phyloP scores from a whole-genome alignment of 306 rosid species.

The Ormosia semicastrata region DNA sequence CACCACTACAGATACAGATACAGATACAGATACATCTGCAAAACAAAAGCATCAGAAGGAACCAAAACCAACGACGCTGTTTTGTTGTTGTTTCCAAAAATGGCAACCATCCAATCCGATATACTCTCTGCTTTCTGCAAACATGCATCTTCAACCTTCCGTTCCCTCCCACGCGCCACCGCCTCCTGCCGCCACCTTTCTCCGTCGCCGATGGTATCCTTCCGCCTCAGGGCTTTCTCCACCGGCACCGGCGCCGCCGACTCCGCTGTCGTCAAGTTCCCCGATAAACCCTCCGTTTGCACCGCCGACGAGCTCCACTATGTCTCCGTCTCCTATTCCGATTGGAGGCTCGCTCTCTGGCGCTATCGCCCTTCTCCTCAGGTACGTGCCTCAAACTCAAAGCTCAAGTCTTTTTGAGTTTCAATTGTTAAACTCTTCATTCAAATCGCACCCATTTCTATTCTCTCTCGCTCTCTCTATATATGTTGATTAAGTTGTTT shows the following conservation, averaged over 20 bases:
- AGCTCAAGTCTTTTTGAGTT: background rate
- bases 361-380: conserved; percentile 81
- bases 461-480: too few species aligned
- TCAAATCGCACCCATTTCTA: background rate
- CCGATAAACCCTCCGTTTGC: conserved; percentile 77
- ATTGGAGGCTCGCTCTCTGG: conserved; percentile 97
- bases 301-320: conserved; percentile 97
- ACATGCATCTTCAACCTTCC: conserved; percentile 45
- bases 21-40: too few species aligned
- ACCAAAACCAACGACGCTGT: background rate
- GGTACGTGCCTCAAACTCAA: conserved; percentile 29
- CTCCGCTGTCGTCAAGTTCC: conserved; percentile 30
- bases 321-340: conserved; percentile 73
- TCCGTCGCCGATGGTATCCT: conserved; percentile 16
- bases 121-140: conserved; percentile 42
- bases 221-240: conserved; percentile 61
- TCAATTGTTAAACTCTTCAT: background rate
- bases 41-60: background rate
- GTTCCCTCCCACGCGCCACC: conserved; percentile 48
- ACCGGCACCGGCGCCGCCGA: conserved; percentile 24
- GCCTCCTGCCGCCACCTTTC: background rate
- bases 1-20: too few species aligned
- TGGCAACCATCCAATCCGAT: conserved; percentile 69
- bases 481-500: background rate
- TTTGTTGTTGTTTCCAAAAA: background rate